Base-by-base conservation (phyloP, 1,139 yeast genomes). In the Candida sp. region DNA sequence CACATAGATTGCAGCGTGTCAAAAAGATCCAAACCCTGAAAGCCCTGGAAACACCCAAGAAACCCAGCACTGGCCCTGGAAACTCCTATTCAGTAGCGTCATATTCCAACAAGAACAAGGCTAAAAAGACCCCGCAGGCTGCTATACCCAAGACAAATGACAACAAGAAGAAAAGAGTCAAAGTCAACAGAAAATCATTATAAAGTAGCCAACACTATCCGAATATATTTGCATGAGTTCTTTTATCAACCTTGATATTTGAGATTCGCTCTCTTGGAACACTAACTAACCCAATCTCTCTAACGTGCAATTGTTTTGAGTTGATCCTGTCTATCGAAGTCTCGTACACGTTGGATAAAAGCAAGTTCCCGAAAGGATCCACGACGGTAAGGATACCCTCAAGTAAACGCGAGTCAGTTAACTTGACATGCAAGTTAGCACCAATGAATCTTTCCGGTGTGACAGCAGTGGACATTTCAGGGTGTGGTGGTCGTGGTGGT, bases 281-380 rank as follows among this genome's bases (percentile, higher is more conserved):
- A 63, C 82, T 77, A n/a, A 76, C 80, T 53, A 77, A 63, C 0
- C 81, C 82, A 45, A 77, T 61, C 47, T 73, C 77, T 59, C 82
- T 63, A 32, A 56, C 59, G 51, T 72, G 77, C 22, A 56, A 37
- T 3, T 58, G 57, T 4, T 56, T 50, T 2, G 55, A 49, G 49
- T 68, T 58, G 26, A 74, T 53, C 42, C 60, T 62, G 51, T 71
- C 77, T 2, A 50, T 51, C 0, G 77, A 66, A 26, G 67, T 66
- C 54, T 77, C 81, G 50, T 57, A 65, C 3, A 69, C 73, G 52
- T 74, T 67, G 11, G 75, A 66, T 48, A 77, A 52, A 17, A 77
- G 63, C 44, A 77, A 55, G 55, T 77, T 77, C 1, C 82, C 82
- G 62, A 75, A 77, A 1, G 81, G 80, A 54, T 77, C 82, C 22